A percentile compares a stretch with the other conserved stretches of the same genome.
These are phyloP conservation scores for Botrytis aclada DNA, from an alignment of 2,329 filamentous ascomycete species.

Conservation along the genomic window DNA sequence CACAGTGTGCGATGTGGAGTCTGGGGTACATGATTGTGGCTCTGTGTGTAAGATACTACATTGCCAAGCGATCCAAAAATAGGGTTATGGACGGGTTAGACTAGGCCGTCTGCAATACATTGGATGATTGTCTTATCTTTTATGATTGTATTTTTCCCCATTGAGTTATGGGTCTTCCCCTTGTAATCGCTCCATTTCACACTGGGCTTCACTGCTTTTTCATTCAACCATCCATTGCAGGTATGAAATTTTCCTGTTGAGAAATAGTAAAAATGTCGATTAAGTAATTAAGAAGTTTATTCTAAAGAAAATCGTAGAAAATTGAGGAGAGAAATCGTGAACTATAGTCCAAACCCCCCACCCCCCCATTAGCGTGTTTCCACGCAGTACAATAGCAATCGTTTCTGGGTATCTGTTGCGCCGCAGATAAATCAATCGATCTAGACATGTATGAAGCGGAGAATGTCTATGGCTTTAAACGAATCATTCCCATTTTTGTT, in stretches of 20 bases:
- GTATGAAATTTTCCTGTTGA: no score
- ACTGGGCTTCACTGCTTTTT: neutral
- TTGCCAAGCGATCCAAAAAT: neutral
- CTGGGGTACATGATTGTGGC: neutral
- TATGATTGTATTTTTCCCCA: accelerated
- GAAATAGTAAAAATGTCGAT: neutral
- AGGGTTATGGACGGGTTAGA: no score
- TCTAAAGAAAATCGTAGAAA: neutral
- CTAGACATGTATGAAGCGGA: neutral
- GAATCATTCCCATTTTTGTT: neutral
- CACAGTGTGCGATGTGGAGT: neutral
- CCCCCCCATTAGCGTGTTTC: neutral
- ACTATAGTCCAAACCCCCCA: neutral
- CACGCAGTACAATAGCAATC: neutral
- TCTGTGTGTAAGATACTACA: neutral
- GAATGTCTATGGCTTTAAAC: neutral
- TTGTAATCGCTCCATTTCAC: neutral
- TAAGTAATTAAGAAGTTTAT: neutral
- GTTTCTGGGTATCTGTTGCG: neutral
- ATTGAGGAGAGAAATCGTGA: neutral
- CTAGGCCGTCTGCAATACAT: neutral
- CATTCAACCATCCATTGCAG: neutral
- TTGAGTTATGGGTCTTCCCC: neutral
- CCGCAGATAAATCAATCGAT: neutral
- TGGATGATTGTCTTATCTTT: neutral